Evolutionary conservation across 2,329 filamentous ascomycete genomes (phyloP).

Genomic region (Nothophoma quercina): DNA sequence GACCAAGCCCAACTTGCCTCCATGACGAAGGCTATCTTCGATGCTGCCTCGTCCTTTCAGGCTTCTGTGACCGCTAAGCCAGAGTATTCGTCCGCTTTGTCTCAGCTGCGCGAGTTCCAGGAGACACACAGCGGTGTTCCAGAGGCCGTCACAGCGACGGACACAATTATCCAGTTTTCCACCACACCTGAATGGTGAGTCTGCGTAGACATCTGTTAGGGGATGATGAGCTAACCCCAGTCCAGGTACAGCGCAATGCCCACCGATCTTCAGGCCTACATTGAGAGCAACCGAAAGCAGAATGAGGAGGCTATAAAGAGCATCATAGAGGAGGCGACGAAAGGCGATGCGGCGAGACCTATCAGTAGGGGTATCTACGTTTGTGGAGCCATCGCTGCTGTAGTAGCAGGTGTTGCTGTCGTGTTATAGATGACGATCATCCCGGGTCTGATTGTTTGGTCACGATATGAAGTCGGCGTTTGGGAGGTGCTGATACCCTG

Average conservation of each 20-base stretch:
- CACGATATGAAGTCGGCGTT: slow-evolving; percentile 2
- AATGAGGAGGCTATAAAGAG: slow-evolving; percentile 6
- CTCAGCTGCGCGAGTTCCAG: slow-evolving; percentile 10
- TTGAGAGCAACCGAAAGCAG: slow-evolving; percentile 9
- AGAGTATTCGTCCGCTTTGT: slow-evolving; percentile 10
- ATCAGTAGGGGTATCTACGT: slow-evolving; percentile 4
- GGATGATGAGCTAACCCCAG: background rate
- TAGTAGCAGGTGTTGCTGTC: slow-evolving; percentile 13
- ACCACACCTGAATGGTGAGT: slow-evolving; percentile 18
- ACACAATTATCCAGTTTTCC: slow-evolving; percentile 4
- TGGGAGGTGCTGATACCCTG: slow-evolving; percentile 9
- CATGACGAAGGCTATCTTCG: slow-evolving; percentile 6
- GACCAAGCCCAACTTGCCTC: background rate
- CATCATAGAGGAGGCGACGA: slow-evolving; percentile 6
- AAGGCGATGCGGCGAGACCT: slow-evolving; percentile 5
- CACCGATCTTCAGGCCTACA: slow-evolving; percentile 12
- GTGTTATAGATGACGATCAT: slow-evolving; percentile 4
- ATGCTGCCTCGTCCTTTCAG: slow-evolving; percentile 2
- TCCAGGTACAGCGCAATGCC: slow-evolving; percentile 19
- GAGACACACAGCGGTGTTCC: slow-evolving; percentile 14
- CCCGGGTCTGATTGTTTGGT: background rate
- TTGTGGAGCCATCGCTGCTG: slow-evolving; percentile 10
- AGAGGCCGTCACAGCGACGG: slow-evolving; percentile 14
- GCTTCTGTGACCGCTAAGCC: slow-evolving; percentile 9
- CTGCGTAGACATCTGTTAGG: background rate